Percentiles rank a stretch among this genome's conserved stretches.
phyloP scores from a whole-genome alignment of 225 moss, liverwort and hornwort species.

The Lunularia cruciata region DNA sequence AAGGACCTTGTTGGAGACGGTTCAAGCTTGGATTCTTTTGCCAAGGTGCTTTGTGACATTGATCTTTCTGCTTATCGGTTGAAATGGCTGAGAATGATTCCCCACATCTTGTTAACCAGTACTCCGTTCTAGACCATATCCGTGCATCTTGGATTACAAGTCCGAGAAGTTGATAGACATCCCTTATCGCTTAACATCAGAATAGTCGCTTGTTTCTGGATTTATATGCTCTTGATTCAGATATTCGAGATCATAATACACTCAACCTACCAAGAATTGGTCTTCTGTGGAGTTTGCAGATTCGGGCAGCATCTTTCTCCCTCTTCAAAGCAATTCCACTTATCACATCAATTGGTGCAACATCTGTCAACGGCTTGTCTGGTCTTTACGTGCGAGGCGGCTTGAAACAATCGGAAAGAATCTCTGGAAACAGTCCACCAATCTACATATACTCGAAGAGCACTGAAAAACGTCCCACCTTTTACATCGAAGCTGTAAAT shows the following conservation, averaged over 20 bases:
- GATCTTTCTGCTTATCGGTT: neutral
- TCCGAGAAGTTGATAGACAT: neutral
- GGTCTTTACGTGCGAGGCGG: slow-evolving; percentile 51
- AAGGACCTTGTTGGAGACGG: slow-evolving; percentile 69
- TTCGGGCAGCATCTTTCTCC: slow-evolving; percentile 66
- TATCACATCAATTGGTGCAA: slow-evolving; percentile 65
- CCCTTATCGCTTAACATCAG: neutral
- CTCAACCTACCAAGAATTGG: neutral
- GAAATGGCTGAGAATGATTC: neutral
- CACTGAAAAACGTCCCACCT: slow-evolving; percentile 38
- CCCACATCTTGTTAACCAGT: too few relatives aligned
- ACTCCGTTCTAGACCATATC: too few relatives aligned
- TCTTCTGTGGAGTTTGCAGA: slow-evolving; percentile 35
- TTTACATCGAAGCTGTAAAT: slow-evolving; percentile 58
- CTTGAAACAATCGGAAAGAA: slow-evolving; percentile 32
- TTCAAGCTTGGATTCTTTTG: slow-evolving; percentile 58
- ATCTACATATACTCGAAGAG: slow-evolving; percentile 50
- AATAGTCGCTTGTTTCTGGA: neutral
- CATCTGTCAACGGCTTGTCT: slow-evolving; percentile 65
- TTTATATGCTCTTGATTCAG: neutral
- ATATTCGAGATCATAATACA: too few relatives aligned
- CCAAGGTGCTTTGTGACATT: slow-evolving; percentile 43
- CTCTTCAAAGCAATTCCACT: slow-evolving; percentile 75
- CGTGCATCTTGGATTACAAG: too few relatives aligned
- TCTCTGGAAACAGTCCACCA: slow-evolving; percentile 23